A percentile compares a stretch with the other conserved stretches of the same genome.
phyloP scores from a whole-genome alignment of 768 basidiomycete species.

The Clathrus columnatus region DNA sequence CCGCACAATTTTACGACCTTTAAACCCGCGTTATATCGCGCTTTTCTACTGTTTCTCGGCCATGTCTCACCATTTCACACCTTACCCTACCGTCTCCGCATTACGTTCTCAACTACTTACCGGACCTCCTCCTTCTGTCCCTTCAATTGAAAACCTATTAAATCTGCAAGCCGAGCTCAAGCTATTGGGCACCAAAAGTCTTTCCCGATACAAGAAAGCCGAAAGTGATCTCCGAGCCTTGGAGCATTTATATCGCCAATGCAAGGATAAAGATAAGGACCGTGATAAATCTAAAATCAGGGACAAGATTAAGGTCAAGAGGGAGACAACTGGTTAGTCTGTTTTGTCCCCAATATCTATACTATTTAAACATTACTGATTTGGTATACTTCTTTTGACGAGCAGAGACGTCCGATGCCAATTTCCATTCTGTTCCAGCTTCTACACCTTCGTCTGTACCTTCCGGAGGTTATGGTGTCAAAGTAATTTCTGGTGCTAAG shows the following conservation, averaged over 20 bases:
- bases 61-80: constrained; percentile 11
- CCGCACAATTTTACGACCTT: neutral
- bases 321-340: constrained; percentile 14
- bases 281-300: constrained; percentile 41
- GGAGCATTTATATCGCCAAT: constrained; percentile 42
- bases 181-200: constrained; percentile 40
- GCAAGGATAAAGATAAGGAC: constrained; percentile 53
- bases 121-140: constrained; percentile 55
- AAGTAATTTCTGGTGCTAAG: constrained; percentile 2
- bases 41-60: neutral
- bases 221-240: constrained; percentile 65
- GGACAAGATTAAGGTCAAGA: constrained; percentile 13
- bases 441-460: constrained; percentile 48
- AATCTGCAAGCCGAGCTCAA: constrained; percentile 53
- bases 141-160: constrained; percentile 66
- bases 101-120: constrained; percentile 56
- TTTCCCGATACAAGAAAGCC: constrained; percentile 66
- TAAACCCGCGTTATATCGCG: constrained; percentile 1
- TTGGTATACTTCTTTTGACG: neutral
- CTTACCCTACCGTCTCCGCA: constrained; percentile 38
- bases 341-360: constrained; percentile 14
- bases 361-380: neutral
- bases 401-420: constrained; percentile 16
- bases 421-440: constrained; percentile 31
- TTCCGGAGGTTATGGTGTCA: constrained; percentile 22